Conservation (phyloP, 352 stramenopile species). For the Phytopythium ostracodes region DNA sequence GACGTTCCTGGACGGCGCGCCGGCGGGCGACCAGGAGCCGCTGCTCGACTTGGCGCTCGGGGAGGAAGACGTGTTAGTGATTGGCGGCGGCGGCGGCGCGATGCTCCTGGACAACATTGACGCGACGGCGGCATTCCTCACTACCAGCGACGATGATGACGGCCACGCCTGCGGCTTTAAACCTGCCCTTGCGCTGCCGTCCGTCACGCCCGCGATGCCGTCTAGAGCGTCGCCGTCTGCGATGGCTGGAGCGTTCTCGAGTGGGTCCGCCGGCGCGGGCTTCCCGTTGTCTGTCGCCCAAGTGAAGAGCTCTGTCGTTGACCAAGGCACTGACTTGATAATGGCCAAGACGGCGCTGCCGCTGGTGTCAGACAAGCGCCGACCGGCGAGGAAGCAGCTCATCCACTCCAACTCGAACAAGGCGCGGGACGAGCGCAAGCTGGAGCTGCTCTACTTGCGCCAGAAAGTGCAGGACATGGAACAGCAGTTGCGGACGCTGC, state of each 20-base stretch:
- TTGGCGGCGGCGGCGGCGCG: background rate
- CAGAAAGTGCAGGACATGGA: slow-evolving; percentile 37
- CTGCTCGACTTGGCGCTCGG: slow-evolving; percentile 4
- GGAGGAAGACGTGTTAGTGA: background rate
- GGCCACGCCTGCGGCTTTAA: background rate
- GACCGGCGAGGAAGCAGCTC: slow-evolving; percentile 22
- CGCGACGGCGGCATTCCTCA: background rate
- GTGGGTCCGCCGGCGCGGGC: too few species aligned
- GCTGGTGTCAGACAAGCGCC: slow-evolving; percentile 7
- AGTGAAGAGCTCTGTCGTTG: background rate
- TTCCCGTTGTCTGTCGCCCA: too few species aligned
- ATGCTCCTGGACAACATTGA: background rate
- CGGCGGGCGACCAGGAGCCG: background rate
- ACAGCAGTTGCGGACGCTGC: slow-evolving; percentile 24
- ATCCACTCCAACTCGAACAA: slow-evolving; percentile 42
- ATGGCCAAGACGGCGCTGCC: slow-evolving; percentile 7
- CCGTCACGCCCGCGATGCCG: background rate
- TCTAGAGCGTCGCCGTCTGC: background rate
- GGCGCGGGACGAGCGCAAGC: slow-evolving; percentile 32
- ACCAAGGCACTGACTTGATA: background rate
- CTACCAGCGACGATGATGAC: background rate
- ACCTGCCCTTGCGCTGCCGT: background rate
- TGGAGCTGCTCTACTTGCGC: slow-evolving; percentile 38
- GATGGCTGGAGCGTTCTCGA: too few species aligned
- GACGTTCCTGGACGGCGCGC: slow-evolving; percentile 21